Conservation (phyloP, 306 rosid species). For the Aeschynomene evenia region DNA sequence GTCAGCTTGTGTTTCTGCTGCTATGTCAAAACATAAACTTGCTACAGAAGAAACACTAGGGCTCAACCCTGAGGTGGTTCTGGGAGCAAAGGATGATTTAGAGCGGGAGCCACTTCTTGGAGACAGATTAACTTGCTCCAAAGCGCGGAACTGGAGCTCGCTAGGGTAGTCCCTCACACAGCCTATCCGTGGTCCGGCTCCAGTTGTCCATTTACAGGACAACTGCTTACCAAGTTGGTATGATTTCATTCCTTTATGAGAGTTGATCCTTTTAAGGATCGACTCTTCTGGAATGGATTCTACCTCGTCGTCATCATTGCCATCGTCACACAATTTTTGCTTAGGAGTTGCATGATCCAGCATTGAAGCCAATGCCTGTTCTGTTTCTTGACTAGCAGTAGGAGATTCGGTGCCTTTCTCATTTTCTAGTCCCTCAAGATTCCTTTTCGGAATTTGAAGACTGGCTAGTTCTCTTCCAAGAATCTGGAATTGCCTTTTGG, state of each 20-base stretch:
- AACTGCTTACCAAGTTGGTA: slow-evolving; percentile 87
- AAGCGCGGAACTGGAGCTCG: slow-evolving; percentile 74
- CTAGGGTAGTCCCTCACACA: slow-evolving; percentile 90
- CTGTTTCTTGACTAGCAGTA: slow-evolving; percentile 23
- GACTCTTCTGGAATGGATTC: slow-evolving; percentile 66
- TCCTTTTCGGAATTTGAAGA: slow-evolving; percentile 61
- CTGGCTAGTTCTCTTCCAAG: slow-evolving; percentile 42
- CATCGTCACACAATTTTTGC: slow-evolving; percentile 34
- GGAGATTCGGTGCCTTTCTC: slow-evolving; percentile 40
- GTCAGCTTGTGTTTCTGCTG: slow-evolving; percentile 23
- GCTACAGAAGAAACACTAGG: slow-evolving; percentile 35
- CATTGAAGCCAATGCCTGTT: slow-evolving; percentile 24
- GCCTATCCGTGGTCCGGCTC: slow-evolving; percentile 95
- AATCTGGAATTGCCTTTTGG: slow-evolving; percentile 29
- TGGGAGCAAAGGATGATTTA: slow-evolving; percentile 42
- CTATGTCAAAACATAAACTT: slow-evolving; percentile 28
- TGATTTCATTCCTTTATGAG: slow-evolving; percentile 73
- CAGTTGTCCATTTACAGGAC: slow-evolving; percentile 97
- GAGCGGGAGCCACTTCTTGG: slow-evolving; percentile 55
- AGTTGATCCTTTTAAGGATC: slow-evolving; percentile 70
- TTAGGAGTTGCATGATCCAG: slow-evolving; percentile 29
- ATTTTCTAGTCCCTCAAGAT: slow-evolving; percentile 35
- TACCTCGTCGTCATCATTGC: slow-evolving; percentile 42
- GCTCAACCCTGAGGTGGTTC: slow-evolving; percentile 33
- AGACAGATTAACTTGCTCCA: slow-evolving; percentile 86